phyloP scores from a whole-genome alignment of 2,329 filamentous ascomycete species.

The Calonectria hongkongensis region DNA sequence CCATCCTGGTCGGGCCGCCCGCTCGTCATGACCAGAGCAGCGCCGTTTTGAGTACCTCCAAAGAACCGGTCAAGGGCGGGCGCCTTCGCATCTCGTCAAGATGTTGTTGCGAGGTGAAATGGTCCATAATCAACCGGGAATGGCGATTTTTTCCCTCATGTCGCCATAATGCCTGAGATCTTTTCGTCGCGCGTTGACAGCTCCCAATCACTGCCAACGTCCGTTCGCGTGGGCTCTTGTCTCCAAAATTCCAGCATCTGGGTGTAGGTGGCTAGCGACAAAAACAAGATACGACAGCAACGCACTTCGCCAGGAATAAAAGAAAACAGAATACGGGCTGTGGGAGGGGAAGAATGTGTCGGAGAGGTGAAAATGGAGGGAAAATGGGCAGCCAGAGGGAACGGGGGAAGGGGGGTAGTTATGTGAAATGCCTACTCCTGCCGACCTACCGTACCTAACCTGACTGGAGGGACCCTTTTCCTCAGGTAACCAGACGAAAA shows the following conservation, averaged over 20 bases:
- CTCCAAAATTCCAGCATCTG: slow-evolving; percentile 49
- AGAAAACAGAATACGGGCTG: slow-evolving; percentile 33
- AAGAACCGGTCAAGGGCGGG: slow-evolving; percentile 48
- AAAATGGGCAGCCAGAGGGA: slow-evolving; percentile 56
- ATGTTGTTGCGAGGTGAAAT: slow-evolving; percentile 34
- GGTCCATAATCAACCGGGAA: slow-evolving; percentile 26
- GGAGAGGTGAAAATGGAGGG: slow-evolving; percentile 53
- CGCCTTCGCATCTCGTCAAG: slow-evolving; percentile 43
- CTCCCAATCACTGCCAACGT: slow-evolving; percentile 46
- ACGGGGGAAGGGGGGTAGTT: slow-evolving; percentile 62
- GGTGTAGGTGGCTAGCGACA: slow-evolving; percentile 52
- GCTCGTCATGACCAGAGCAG: slow-evolving; percentile 55
- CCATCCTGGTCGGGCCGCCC: slow-evolving; percentile 56
- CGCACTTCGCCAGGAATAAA: slow-evolving; percentile 42
- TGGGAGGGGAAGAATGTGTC: slow-evolving; percentile 44
- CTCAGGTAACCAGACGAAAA: slow-evolving; percentile 47
- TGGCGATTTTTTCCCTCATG: slow-evolving; percentile 28
- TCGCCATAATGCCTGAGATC: slow-evolving; percentile 29
- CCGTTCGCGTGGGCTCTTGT: slow-evolving; percentile 32
- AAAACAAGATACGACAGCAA: slow-evolving; percentile 49
- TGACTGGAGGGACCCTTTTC: slow-evolving; percentile 44
- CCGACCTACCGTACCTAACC: slow-evolving; percentile 47
- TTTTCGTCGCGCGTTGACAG: slow-evolving; percentile 30
- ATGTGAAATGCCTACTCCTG: slow-evolving; percentile 58
- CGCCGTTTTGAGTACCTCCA: slow-evolving; percentile 52